phyloP scores from a whole-genome alignment of 441 rosid genomes.

The Lepidium campestre region DNA sequence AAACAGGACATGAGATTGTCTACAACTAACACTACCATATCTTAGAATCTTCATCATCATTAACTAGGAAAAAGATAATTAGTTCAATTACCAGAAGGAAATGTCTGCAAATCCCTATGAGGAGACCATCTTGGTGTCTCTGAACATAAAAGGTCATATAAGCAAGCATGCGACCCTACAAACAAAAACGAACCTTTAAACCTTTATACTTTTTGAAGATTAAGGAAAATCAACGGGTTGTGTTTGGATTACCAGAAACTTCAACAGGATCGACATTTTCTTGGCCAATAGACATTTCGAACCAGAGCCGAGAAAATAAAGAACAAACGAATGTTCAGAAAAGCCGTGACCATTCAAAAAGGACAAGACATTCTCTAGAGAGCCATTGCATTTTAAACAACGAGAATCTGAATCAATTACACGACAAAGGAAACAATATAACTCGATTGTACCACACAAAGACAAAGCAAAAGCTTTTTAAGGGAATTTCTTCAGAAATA shows the following conservation, averaged over 20 bases:
- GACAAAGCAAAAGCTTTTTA: not conserved
- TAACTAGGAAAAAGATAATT: not conserved
- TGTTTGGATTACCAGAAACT: conserved; percentile 35
- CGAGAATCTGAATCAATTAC: conserved; percentile 1
- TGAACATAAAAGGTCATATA: conserved; percentile 46
- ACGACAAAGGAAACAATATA: not conserved
- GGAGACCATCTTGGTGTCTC: conserved; percentile 34
- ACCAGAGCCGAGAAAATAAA: conserved; percentile 29
- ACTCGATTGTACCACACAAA: not conserved
- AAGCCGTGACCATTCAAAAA: conserved; percentile 21
- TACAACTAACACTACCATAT: conserved; percentile 5
- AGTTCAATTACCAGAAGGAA: conserved; percentile 49
- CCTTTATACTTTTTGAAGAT: not conserved
- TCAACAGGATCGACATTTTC: conserved; percentile 35
- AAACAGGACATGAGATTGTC: not conserved
- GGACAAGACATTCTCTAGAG: conserved; percentile 13
- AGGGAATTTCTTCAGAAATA: not conserved
- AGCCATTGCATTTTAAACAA: conserved; percentile 8
- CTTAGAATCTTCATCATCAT: not conserved
- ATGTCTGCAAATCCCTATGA: conserved; percentile 27
- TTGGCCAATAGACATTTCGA: conserved; percentile 52
- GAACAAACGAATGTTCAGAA: conserved; percentile 30
- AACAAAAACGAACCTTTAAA: conserved; percentile 17
- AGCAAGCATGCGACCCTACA: conserved; percentile 41
- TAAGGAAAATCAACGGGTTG: not conserved